Evolutionary conservation across 306 rosid species (phyloP), one percentile per base, ranked within the genome.

Genomic region (Lagenaria siceraria): DNA sequence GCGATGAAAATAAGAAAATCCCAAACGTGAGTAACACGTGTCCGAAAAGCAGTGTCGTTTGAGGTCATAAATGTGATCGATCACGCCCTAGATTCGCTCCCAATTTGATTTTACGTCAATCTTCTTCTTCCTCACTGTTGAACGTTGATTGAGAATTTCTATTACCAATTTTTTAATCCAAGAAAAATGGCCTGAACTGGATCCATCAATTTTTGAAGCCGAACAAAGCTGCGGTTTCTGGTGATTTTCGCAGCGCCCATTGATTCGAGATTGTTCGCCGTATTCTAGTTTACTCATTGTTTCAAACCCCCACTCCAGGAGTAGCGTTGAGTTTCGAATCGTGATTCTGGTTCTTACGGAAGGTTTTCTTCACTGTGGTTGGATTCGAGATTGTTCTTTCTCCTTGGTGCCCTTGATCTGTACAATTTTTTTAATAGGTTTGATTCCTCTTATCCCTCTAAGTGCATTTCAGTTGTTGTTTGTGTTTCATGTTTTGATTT

Each of bases 61-160:
- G 54, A 17, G 76, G 29, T 24, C n/a, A 36, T 48, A 25, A 21
- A 55, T 48, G 42, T 48, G 76, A 71, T 25, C 42, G 59, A 27
- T 71, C 40, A 24, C 24, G 76, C 76, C 76, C 76, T 71, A 71
- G 76, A 71, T 71, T 71, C 76, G 59, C 76, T 71, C 76, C 58
- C 59, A 15, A 46, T 10, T 25, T 52, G n/a, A 71, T 71, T 25
- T 71, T 48, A 48, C 76, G 42, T 71, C 76, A 48, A 14, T 27
- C 74, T 66, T 19, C 55, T 48, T 71, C 76, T 46, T 46, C 52
- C 51, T 70, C 51, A 43, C 55, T 42, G 35, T 68, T 42, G 8
- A 21, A 62, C 31, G 43, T 62, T 31, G 69, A 62, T 62, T 64
- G 3, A 33, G n/a, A 24, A 25, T 13, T 21, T n/a, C 29, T 42